Conservation (phyloP, 2,329 filamentous ascomycete genomes). For the Trichoderma atrobrunneum region DNA sequence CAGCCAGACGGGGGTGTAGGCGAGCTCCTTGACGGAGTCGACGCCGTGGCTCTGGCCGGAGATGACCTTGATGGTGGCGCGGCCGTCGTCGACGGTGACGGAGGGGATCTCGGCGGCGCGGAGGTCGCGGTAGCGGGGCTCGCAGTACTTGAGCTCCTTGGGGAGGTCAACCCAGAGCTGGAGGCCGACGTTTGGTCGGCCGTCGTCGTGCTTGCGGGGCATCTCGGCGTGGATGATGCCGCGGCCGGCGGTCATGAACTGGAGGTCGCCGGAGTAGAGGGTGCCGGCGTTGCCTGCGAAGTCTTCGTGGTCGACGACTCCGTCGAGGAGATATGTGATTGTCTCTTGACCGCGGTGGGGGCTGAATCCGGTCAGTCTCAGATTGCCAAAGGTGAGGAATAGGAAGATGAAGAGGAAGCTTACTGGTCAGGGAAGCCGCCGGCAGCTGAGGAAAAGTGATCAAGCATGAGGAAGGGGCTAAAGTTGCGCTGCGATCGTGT, state of each 20-base stretch:
- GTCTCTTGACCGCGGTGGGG: conserved; percentile 78
- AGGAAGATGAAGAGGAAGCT: conserved; percentile 18
- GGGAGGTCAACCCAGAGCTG: conserved; percentile 97
- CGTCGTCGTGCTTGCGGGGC: conserved; percentile 76
- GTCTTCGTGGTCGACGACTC: conserved; percentile 87
- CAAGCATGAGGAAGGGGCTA: conserved; percentile 92
- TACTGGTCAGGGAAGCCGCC: conserved; percentile 88
- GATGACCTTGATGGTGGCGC: conserved; percentile 84
- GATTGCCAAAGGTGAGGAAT: not conserved
- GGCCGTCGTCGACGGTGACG: conserved; percentile 67
- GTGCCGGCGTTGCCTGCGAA: conserved; percentile 84
- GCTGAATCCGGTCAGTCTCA: conserved; percentile 21
- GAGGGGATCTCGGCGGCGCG: conserved; percentile 73
- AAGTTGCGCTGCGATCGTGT: conserved; percentile 81
- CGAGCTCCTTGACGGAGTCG: conserved; percentile 83
- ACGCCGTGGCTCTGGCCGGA: conserved; percentile 79
- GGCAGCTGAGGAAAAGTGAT: conserved; percentile 79
- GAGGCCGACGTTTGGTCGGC: conserved; percentile 76
- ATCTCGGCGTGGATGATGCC: conserved; percentile 97
- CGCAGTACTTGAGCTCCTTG: conserved; percentile 75
- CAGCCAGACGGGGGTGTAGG: conserved; percentile 97
- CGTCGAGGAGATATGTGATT: conserved; percentile 85
- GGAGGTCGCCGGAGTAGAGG: conserved; percentile 81
- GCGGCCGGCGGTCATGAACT: conserved; percentile 94
- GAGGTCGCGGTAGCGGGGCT: conserved; percentile 89